These are phyloP conservation scores for Cladophialophora psammophila DNA, from an alignment of 2,329 filamentous ascomycete species.

Conservation along the genomic window DNA sequence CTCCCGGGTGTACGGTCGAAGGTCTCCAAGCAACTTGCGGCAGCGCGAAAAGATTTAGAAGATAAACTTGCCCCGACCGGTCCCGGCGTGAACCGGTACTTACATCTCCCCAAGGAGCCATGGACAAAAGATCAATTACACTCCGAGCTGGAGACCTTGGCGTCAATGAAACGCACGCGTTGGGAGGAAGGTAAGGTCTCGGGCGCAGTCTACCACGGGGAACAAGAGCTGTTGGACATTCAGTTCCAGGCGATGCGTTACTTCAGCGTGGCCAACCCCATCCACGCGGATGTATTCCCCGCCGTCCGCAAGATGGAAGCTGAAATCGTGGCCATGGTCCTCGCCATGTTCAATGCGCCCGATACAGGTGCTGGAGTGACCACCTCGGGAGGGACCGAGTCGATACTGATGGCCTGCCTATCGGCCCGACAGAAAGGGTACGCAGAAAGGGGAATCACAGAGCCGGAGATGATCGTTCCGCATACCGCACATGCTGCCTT, in stretches of 20 bases:
- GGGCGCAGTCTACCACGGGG: slow-evolving; percentile 95
- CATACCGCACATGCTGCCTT: slow-evolving; percentile 96
- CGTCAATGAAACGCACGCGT: slow-evolving; percentile 87
- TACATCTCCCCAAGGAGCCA: slow-evolving; percentile 81
- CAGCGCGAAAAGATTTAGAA: slow-evolving; percentile 81
- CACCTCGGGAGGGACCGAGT: slow-evolving; percentile 93
- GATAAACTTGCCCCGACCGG: slow-evolving; percentile 79
- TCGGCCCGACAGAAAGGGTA: slow-evolving; percentile 89
- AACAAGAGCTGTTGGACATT: slow-evolving; percentile 77
- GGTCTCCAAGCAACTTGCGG: slow-evolving; percentile 82
- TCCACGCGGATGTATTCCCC: slow-evolving; percentile 97
- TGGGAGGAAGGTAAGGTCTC: slow-evolving; percentile 97
- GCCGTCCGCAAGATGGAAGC: slow-evolving; percentile 99
- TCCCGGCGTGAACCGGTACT: slow-evolving; percentile 74
- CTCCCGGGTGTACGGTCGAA: slow-evolving; percentile 85
- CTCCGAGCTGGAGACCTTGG: slow-evolving; percentile 78
- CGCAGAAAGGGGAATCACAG: slow-evolving; percentile 81
- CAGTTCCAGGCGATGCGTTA: slow-evolving; percentile 93
- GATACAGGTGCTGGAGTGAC: slow-evolving; percentile 84
- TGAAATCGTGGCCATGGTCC: slow-evolving; percentile 92
- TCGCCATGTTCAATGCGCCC: slow-evolving; percentile 88
- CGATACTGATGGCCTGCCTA: slow-evolving; percentile 93
- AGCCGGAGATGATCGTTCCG: slow-evolving; percentile 97
- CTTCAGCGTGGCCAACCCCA: slow-evolving; percentile 94
- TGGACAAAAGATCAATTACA: slow-evolving; percentile 80